phyloP scores from a whole-genome alignment of 768 basidiomycete species.

The Leccinum longicurvipes region DNA sequence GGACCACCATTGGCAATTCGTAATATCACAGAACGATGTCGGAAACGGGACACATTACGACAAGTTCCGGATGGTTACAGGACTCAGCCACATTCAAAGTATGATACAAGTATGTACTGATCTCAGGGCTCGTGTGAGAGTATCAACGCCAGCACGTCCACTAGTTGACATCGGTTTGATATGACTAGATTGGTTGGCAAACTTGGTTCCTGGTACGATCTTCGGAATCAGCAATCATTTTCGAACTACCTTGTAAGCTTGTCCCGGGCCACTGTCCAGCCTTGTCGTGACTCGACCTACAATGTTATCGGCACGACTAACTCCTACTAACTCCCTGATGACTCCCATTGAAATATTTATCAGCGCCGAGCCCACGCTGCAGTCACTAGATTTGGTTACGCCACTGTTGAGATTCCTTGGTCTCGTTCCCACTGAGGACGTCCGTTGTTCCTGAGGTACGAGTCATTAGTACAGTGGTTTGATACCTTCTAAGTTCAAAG shows the following conservation, averaged over 20 bases:
- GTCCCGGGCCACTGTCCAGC: too few species aligned
- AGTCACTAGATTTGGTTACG: not conserved
- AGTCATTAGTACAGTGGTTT: not conserved
- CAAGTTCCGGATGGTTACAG: not conserved
- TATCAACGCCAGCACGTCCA: not conserved
- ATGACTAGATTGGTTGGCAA: not conserved
- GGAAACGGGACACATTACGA: not conserved
- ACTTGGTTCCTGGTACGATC: not conserved
- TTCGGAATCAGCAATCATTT: not conserved
- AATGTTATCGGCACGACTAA: not conserved
- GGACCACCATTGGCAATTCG: not conserved
- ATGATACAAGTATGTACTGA: not conserved
- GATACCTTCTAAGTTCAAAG: not conserved
- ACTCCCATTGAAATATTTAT: not conserved
- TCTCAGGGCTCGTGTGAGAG: not conserved
- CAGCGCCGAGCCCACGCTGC: not conserved
- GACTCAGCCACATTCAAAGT: not conserved
- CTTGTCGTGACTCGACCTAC: not conserved
- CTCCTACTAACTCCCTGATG: not conserved
- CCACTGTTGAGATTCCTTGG: not conserved
- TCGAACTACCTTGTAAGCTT: not conserved
- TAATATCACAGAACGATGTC: not conserved
- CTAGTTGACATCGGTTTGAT: not conserved
- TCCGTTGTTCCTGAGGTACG: not conserved
- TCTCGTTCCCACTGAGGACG: not conserved